Conservation (phyloP, 1,284 basidiomycete genomes). For the Albatrellus sp. region DNA sequence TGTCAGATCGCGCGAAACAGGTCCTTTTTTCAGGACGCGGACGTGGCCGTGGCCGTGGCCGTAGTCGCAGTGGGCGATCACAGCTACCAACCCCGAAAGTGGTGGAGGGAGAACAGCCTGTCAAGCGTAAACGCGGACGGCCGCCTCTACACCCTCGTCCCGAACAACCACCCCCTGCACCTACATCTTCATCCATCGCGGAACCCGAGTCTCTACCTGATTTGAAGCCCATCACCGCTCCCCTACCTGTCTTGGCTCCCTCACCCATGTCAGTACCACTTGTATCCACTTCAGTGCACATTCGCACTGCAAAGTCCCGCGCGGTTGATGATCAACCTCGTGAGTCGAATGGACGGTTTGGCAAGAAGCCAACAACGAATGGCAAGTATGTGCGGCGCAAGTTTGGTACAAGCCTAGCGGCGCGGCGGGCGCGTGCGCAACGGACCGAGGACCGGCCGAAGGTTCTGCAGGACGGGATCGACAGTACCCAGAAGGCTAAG, state of each 20-base stretch:
- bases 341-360: constrained; percentile 35
- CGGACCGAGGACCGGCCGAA: constrained; percentile 28
- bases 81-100: background rate
- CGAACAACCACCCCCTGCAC: background rate
- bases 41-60: no score
- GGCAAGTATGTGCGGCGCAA: constrained; percentile 33
- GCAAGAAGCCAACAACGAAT: constrained; percentile 37
- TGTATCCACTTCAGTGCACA: constrained; percentile 7
- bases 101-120: background rate
- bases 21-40: no score
- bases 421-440: constrained; percentile 24
- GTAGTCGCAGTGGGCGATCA: no score
- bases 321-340: constrained; percentile 38
- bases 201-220: background rate
- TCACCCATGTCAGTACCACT: constrained; percentile 6
- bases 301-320: constrained; percentile 29
- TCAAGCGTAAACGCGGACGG: constrained; percentile 14
- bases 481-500: background rate
- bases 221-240: background rate
- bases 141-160: constrained; percentile 10
- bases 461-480: constrained; percentile 17
- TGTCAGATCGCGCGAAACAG: no score
- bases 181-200: background rate
- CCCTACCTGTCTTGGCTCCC: background rate
- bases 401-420: constrained; percentile 13